Evolutionary conservation across 1,139 yeast species (phyloP).

Genomic region (Yamadazyma dendronema): DNA sequence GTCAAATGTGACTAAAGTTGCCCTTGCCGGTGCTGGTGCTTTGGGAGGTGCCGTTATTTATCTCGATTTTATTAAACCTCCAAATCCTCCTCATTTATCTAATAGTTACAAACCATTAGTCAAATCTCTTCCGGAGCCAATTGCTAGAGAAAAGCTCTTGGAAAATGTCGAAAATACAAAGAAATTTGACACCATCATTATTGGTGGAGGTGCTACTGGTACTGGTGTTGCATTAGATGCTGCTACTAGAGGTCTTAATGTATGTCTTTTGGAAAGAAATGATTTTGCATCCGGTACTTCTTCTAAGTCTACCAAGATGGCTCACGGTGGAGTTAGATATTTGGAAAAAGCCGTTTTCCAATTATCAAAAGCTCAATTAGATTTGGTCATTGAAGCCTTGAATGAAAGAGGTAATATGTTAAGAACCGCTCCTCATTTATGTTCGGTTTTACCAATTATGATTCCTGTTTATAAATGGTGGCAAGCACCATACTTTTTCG

Average conservation of each 20-base stretch:
- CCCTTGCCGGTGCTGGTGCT: slow-evolving; percentile 32
- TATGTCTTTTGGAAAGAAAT: slow-evolving; percentile 78
- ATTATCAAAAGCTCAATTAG: slow-evolving; percentile 86
- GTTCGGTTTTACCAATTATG: slow-evolving; percentile 86
- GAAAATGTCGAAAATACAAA: slow-evolving; percentile 31
- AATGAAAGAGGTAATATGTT: slow-evolving; percentile 89
- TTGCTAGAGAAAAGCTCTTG: slow-evolving; percentile 34
- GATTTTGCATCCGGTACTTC: slow-evolving; percentile 94
- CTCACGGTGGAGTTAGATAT: slow-evolving; percentile 96
- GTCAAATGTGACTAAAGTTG: slow-evolving; percentile 30
- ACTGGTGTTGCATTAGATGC: slow-evolving; percentile 94
- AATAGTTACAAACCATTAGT: slow-evolving; percentile 37
- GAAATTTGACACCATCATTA: slow-evolving; percentile 74
- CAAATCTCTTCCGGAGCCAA: slow-evolving; percentile 36
- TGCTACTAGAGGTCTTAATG: slow-evolving; percentile 84
- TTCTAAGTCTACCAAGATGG: slow-evolving; percentile 94
- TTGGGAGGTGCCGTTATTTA: slow-evolving; percentile 41
- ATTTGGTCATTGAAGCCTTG: slow-evolving; percentile 89
- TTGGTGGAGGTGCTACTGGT: slow-evolving; percentile 98
- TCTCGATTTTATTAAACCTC: slow-evolving; percentile 42
- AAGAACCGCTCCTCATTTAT: slow-evolving; percentile 90
- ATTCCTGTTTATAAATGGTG: slow-evolving; percentile 94
- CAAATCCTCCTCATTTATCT: slow-evolving; percentile 28
- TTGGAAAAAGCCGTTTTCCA: slow-evolving; percentile 93
- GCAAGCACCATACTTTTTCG: slow-evolving; percentile 94